Base-by-base conservation (phyloP, 805 yeast genomes). In the Tetrapisispora namnaoensis region DNA sequence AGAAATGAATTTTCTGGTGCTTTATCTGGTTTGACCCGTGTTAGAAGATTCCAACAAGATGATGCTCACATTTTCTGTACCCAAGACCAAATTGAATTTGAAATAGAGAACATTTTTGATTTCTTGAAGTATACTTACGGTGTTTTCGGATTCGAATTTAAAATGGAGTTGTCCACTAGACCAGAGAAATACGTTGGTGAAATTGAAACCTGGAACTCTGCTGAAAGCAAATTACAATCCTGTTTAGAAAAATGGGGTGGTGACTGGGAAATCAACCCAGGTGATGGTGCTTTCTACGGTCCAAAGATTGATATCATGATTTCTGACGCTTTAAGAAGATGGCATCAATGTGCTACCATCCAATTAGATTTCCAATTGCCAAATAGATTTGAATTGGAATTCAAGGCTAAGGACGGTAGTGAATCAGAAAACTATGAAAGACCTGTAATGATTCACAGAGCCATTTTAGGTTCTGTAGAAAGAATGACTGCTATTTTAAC, bases 371-470 rank as follows among this genome's bases (percentile, higher is more conserved):
- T 91, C 95, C 99, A 93, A 77, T 77, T 93, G 63, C 99, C 99
- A 56, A 75, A 78, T 61, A 83, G 99, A 72, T 93, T 93, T 65
- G 95, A 86, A 60, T 78, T 93, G 59, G 89, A 85, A 69, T 93
- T 77, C 75, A 84, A 86, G 72, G 77, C 86, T 45, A 81, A 79
- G 71, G 84, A 77, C 55, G 79, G 57, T 49, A 66, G 61, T 61
- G 78, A 71, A 42, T 59, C 66, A n/a, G 74, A 76, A 55, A 78
- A 77, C 53, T 75, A 75, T 58, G 79, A 77, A 50, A 86, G 95
- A 70, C 99, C 99, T 46, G 99, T 93, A 49, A 93, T 93, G 98
- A 91, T 93, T 65, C 99, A 93, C 76, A 86, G 99, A 73, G 99
- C 99, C 57, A 88, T 93, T 57, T 79, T 91, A 66, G 99, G 99